phyloP scores from a whole-genome alignment of 192 early-diverging fungal genomes.

The Coemansia sp. region DNA sequence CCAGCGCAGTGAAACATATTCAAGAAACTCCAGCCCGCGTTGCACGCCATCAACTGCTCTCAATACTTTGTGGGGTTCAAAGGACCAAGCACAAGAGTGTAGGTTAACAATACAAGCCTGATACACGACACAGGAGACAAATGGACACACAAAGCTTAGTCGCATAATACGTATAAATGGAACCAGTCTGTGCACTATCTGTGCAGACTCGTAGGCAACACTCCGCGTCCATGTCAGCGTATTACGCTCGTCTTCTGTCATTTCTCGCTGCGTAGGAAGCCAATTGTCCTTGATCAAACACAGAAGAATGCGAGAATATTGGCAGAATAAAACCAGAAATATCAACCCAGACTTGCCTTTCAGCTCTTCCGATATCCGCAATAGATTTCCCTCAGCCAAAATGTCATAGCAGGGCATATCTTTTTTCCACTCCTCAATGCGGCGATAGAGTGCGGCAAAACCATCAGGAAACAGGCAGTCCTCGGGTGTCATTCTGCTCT shows the following conservation, averaged over 20 bases:
- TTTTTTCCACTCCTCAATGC: slow-evolving; percentile 26
- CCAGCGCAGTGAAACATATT: slow-evolving; percentile 41
- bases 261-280: slow-evolving; percentile 23
- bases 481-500: slow-evolving; percentile 30
- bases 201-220: slow-evolving; percentile 25
- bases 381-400: slow-evolving; percentile 20
- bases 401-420: slow-evolving; percentile 24
- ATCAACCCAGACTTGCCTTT: slow-evolving; percentile 13
- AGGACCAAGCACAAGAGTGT: slow-evolving; percentile 30
- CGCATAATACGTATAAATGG: slow-evolving; percentile 43
- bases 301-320: slow-evolving; percentile 40
- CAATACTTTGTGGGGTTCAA: slow-evolving; percentile 18
- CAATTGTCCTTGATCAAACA: slow-evolving; percentile 50
- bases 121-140: slow-evolving; percentile 41
- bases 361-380: slow-evolving; percentile 13
- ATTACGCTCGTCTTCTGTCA: slow-evolving; percentile 25
- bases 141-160: slow-evolving; percentile 29
- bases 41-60: slow-evolving; percentile 32
- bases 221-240: slow-evolving; percentile 35
- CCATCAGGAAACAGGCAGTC: slow-evolving; percentile 25
- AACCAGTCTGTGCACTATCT: slow-evolving; percentile 36
- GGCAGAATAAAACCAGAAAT: slow-evolving; percentile 31
- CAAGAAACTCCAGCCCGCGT: slow-evolving; percentile 33
- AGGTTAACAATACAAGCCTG: slow-evolving; percentile 47
- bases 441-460: slow-evolving; percentile 17